Base-by-base conservation (phyloP, 2,329 filamentous ascomycete genomes). In the Catunica adiposa region DNA sequence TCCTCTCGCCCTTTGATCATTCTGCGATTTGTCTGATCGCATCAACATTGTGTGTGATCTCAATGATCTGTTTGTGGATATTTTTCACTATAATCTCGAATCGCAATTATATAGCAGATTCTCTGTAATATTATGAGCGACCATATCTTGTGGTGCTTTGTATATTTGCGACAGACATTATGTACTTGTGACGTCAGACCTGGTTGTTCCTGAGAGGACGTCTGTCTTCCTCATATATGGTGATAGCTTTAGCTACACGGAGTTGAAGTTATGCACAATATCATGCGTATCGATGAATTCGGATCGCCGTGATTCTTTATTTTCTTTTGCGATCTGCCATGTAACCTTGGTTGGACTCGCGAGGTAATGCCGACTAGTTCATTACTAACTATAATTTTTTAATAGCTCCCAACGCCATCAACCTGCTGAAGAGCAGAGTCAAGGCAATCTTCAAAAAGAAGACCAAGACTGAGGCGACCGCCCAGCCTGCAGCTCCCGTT, bases 351-450 rank as follows among this genome's bases (percentile, higher is more conserved):
- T 17, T 53, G 47, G 15, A 15, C 38, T 11, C 38, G 8, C 17
- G 31, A 31, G 42, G 23, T 23, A 48, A 42, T 52, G 47, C 23
- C 22, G 31, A 29, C 40, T 23, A 3, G 20, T 8, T 17, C 40
- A 44, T 44, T 8, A n/a, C 20, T 17, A 44, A 5, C 37, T 26
- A 22, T 26, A 34, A 15, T 44, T 20, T 31, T 4, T 23, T 46
- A 25, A 54, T 15, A 78, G 75, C 75, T 55, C 66, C 70, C 52
- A 67, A 71, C 60, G 73, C 75, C 34, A 67, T 79, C 59, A 72
- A 74, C 64, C 77, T 77, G 67, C 61, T 79, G 61, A 77, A 75
- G 72, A 69, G 66, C 63, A 78, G 77, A 73, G 64, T 79, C 64
- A 75, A 73, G 71, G 67, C 68, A 60, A 66, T 69, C 66, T 74